Conservation (phyloP, 257 asterid genomes). For the Solanum sejunctum region DNA sequence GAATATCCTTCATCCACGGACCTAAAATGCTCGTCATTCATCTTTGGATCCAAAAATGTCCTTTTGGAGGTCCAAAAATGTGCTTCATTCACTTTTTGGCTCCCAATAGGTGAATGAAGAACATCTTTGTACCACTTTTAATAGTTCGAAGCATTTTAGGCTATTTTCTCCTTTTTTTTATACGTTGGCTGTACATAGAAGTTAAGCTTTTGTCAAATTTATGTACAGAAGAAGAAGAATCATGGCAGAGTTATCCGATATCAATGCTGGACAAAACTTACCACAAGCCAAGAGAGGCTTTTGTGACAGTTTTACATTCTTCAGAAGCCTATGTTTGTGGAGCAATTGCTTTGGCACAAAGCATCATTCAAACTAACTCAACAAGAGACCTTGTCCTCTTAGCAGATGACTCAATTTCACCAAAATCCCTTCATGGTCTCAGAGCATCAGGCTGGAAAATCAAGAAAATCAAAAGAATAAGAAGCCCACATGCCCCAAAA, state of each 20-base stretch:
- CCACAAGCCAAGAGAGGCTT: conserved; percentile 39
- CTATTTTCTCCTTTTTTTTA: too few species aligned
- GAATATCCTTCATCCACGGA: too few species aligned
- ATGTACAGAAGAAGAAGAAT: conserved; percentile 20
- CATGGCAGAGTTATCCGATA: conserved; percentile 2
- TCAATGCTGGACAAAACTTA: neutral
- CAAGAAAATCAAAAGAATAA: conserved; percentile 29
- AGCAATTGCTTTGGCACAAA: conserved; percentile 67
- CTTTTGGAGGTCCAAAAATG: too few species aligned
- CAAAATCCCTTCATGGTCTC: conserved; percentile 27
- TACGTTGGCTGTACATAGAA: neutral
- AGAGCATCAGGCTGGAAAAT: conserved; percentile 55
- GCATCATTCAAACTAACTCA: conserved; percentile 42
- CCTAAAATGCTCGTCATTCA: too few species aligned
- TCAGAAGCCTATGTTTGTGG: conserved; percentile 73
- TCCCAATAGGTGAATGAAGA: too few species aligned
- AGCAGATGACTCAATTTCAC: conserved; percentile 44
- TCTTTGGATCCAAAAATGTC: too few species aligned
- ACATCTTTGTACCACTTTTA: too few species aligned
- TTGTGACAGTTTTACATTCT: conserved; percentile 63
- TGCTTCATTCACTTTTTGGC: too few species aligned
- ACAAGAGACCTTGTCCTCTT: conserved; percentile 53
- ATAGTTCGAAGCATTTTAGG: too few species aligned
- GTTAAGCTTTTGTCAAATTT: neutral
- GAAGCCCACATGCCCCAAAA: conserved; percentile 33